Evolutionary conservation across 1,139 yeast species (phyloP).

Genomic region (Geotrichum fermentans): DNA sequence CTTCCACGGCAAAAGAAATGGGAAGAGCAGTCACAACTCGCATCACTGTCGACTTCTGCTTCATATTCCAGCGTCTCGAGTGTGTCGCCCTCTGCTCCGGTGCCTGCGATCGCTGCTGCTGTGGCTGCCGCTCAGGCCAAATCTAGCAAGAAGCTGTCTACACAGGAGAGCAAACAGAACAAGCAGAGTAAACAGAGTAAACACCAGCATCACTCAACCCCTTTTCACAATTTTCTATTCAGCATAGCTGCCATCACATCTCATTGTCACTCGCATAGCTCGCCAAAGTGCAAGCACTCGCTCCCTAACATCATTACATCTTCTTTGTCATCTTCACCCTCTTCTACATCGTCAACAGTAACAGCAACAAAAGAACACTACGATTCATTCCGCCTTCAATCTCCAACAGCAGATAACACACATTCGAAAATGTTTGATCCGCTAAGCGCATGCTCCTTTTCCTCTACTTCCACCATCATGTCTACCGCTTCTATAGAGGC

Average conservation of each 20-base stretch:
- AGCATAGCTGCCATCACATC: slow-evolving; percentile 10
- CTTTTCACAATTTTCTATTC: slow-evolving; percentile 14
- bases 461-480: slow-evolving; percentile 17
- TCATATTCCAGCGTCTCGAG: slow-evolving; percentile 6
- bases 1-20: slow-evolving; percentile 18
- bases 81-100: slow-evolving; percentile 17
- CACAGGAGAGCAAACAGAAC: not conserved
- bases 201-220: not conserved
- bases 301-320: slow-evolving; percentile 6
- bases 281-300: not conserved
- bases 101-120: slow-evolving; percentile 20
- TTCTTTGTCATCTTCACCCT: not conserved
- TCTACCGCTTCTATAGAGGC: not conserved
- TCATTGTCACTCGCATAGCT: not conserved
- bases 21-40: slow-evolving; percentile 18
- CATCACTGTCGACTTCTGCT: slow-evolving; percentile 13
- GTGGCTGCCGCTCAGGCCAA: slow-evolving; percentile 12
- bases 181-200: not conserved
- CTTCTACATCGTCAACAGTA: not conserved
- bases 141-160: not conserved
- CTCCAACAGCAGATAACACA: not conserved
- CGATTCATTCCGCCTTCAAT: not conserved
- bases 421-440: not conserved
- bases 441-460: slow-evolving; percentile 1
- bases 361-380: not conserved